A percentile compares a stretch with the other conserved stretches of the same genome.
Evolutionary conservation across 163 green algal species (phyloP).

Genomic region (Prototheca wickerhamii): DNA sequence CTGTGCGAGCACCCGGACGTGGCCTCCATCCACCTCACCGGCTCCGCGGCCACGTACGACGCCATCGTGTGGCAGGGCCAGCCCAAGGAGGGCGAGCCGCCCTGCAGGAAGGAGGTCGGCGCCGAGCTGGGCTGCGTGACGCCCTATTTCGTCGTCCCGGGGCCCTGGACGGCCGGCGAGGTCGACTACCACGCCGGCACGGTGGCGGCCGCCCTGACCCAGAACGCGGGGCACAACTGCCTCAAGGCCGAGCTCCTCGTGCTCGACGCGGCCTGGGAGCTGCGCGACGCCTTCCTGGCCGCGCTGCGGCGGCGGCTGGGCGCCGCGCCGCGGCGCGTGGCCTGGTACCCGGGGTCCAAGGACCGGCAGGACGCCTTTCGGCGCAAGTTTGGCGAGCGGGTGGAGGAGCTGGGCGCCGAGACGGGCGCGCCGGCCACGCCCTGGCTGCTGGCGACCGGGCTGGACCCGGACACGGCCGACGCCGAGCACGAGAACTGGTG

Average conservation of each 20-base stretch:
- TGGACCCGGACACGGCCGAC: conserved; percentile 45
- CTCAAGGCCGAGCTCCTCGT: conserved; percentile 65
- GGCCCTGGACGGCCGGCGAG: conserved; percentile 48
- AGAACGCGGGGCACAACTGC: conserved; percentile 83
- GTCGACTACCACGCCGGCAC: conserved; percentile 58
- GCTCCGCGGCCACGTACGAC: conserved; percentile 64
- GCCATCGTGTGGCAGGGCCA: conserved; percentile 56
- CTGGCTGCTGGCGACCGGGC: conserved; percentile 47
- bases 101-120: conserved; percentile 34
- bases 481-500: conserved; percentile 63
- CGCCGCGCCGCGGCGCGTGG: conserved; percentile 16
- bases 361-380: conserved; percentile 26
- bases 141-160: conserved; percentile 75
- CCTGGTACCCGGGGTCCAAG: conserved; percentile 62
- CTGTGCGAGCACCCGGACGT: conserved; percentile 41
- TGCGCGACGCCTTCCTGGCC: conserved; percentile 55
- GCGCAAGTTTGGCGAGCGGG: conserved; percentile 20
- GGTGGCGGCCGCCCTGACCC: conserved; percentile 48
- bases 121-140: conserved; percentile 83
- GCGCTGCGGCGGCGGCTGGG: conserved; percentile 34
- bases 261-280: conserved; percentile 54
- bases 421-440: conserved; percentile 9
- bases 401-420: conserved; percentile 30
- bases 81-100: conserved; percentile 16
- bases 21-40: conserved; percentile 66